Evolutionary conservation across 1,284 basidiomycete species (phyloP).

Genomic region (Boletus holoroseus): DNA sequence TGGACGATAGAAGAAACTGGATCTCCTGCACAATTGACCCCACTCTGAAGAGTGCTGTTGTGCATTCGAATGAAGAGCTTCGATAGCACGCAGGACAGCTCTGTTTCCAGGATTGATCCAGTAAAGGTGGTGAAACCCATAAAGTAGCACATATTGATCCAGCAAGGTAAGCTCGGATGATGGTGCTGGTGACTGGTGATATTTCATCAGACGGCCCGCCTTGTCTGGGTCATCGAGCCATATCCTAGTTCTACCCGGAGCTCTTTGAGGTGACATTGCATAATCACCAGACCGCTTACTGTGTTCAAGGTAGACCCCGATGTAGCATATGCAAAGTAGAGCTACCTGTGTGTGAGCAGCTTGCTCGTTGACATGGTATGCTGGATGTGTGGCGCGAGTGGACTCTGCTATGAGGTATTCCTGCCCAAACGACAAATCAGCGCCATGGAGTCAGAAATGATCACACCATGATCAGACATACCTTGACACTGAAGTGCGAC

Average conservation of each 20-base stretch:
- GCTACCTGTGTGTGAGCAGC: background rate
- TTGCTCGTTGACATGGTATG: background rate
- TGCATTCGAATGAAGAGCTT: background rate
- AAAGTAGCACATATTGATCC: background rate
- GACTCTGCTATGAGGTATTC: background rate
- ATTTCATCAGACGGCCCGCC: background rate
- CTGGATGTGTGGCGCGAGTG: background rate
- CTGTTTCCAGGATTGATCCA: background rate
- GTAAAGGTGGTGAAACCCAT: background rate
- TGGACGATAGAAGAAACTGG: accelerated
- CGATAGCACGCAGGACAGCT: background rate
- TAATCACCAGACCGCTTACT: background rate
- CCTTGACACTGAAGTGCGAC: constrained; percentile 11
- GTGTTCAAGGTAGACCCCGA: background rate
- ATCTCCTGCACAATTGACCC: background rate
- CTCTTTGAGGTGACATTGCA: background rate
- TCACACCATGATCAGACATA: background rate
- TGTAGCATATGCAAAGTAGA: background rate
- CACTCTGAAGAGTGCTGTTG: background rate
- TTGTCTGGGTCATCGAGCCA: no score
- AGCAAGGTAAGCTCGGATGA: background rate
- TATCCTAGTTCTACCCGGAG: no score
- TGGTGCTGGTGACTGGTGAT: background rate
- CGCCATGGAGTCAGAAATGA: background rate
- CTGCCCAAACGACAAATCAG: background rate